These are phyloP conservation scores for Euphorbia peplus DNA, from an alignment of 345 rosid species.

Conservation along the genomic window DNA sequence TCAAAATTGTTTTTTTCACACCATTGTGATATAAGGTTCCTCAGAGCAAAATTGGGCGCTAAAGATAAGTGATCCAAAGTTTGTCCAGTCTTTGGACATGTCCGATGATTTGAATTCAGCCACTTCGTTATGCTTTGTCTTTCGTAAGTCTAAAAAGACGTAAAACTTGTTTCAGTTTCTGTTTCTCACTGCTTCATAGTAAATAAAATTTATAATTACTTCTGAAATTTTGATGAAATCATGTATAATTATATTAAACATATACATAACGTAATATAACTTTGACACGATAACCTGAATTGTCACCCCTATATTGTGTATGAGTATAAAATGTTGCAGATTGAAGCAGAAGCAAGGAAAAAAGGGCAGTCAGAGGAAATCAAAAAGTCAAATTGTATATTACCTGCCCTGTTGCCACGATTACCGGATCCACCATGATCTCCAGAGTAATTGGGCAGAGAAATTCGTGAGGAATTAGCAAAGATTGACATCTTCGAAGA, in stretches of 20 bases:
- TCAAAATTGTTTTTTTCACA: conserved; percentile 47
- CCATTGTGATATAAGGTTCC: conserved; percentile 58
- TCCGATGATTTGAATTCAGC: conserved; percentile 50
- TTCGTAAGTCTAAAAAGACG: conserved; percentile 47
- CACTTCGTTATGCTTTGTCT: conserved; percentile 54
- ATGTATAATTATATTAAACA: too few relatives aligned
- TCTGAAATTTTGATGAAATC: background rate
- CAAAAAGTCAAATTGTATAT: background rate
- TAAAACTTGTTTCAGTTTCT: conserved; percentile 12
- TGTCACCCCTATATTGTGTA: background rate
- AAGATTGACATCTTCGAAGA: conserved; percentile 36
- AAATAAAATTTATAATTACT: background rate
- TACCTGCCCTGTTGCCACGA: conserved; percentile 72
- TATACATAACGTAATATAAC: too few relatives aligned
- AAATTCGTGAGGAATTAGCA: conserved; percentile 47
- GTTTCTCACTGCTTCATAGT: background rate
- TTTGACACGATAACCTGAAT: too few relatives aligned
- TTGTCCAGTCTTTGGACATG: conserved; percentile 67
- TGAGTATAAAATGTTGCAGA: background rate
- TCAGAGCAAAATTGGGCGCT: conserved; percentile 56
- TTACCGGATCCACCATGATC: conserved; percentile 66
- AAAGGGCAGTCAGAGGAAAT: background rate
- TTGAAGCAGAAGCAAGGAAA: background rate
- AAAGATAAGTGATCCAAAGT: conserved; percentile 41
- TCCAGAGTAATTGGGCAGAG: conserved; percentile 57